Evolutionary conservation across 139 green algal species (phyloP), one percentile per base, ranked within the genome.

Genomic region (Chloropicon primus): DNA sequence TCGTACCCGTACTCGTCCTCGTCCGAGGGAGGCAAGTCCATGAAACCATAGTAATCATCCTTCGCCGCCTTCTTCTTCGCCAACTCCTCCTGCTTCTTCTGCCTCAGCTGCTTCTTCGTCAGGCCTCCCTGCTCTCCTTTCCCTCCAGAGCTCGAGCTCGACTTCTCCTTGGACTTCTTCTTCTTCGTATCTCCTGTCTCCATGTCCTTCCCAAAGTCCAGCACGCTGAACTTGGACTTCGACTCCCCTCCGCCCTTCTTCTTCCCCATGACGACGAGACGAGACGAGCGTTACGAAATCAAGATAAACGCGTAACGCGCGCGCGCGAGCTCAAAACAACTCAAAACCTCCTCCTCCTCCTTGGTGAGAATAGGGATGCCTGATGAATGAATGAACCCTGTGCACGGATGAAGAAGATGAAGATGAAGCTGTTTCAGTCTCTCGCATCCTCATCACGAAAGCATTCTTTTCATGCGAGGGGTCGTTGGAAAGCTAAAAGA

Each of bases 11-110:
- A 80, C 81, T 94, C 85, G 3, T 53, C 28, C 25, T 85, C 74
- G 25, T 90, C 88, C 72, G 72, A 75, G 1, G 90, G 91, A 0
- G 95, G 94, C 75, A 98, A 81, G 84, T 98, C 94, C n/a, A 98
- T 88, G 28, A 91, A 95, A 0, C 82, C 91, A 5, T 96, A 80
- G 82, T 98, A 98, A 78, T 89, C 83, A 72, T 85, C 78, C 1
- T 29, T 71, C 2, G 77, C 25, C 17, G 72, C 26, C 76, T n/a
- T 1, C 54, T 27, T 3, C 1, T 1, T 74, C 1, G 21, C 54
- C 25, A 72, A 24, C 74, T 72, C 27, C 27, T 74, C 41, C 21
- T 24, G 75, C 22, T 73, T 74, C n/a, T 24, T 3, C 27, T 73
- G 72, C 27, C 62, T 72, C 29, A 53, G n/a, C 28, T 73, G 25